Percentiles rank a stretch among this genome's conserved stretches.
These are phyloP conservation scores for Populus hybrid DNA, from an alignment of 441 rosid genomes.

Conservation along the genomic window DNA sequence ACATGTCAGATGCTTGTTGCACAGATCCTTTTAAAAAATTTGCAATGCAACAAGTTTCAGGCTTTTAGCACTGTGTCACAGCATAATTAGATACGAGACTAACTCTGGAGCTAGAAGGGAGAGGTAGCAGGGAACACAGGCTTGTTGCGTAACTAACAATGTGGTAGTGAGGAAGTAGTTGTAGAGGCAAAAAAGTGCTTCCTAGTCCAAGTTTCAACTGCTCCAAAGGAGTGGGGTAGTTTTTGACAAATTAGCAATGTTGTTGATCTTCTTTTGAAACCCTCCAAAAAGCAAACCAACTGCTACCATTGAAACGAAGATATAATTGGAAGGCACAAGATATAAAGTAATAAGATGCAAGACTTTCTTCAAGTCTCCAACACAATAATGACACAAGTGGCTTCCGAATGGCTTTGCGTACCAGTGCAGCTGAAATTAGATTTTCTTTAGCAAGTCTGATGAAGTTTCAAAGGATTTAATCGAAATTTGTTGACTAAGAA, in stretches of 20 bases:
- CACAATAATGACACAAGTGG: slow-evolving; percentile 17
- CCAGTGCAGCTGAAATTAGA: slow-evolving; percentile 20
- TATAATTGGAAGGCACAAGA: slow-evolving; percentile 12
- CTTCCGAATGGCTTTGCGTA: slow-evolving; percentile 9
- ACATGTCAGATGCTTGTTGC: slow-evolving; percentile 31
- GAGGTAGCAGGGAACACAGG: slow-evolving; percentile 13
- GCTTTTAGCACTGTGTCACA: neutral
- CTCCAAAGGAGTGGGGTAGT: slow-evolving; percentile 34
- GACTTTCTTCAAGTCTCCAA: slow-evolving; percentile 27
- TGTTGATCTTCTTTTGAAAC: slow-evolving; percentile 52
- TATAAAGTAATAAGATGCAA: slow-evolving; percentile 17
- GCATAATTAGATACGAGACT: neutral
- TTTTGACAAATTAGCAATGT: slow-evolving; percentile 42
- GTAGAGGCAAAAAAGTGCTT: slow-evolving; percentile 21
- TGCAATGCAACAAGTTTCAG: slow-evolving; percentile 12
- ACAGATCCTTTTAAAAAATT: slow-evolving; percentile 12
- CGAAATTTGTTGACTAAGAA: slow-evolving; percentile 20
- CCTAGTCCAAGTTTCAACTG: slow-evolving; percentile 29
- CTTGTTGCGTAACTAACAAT: slow-evolving; percentile 5
- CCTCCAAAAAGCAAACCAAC: slow-evolving; percentile 40
- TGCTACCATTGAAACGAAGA: slow-evolving; percentile 39
- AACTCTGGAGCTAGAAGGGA: neutral
- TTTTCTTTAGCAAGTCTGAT: slow-evolving; percentile 37
- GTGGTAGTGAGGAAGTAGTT: slow-evolving; percentile 20
- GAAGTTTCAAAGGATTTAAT: slow-evolving; percentile 14